phyloP scores from a whole-genome alignment of 2,329 filamentous ascomycete genomes.

The Hypomyces perniciosus region DNA sequence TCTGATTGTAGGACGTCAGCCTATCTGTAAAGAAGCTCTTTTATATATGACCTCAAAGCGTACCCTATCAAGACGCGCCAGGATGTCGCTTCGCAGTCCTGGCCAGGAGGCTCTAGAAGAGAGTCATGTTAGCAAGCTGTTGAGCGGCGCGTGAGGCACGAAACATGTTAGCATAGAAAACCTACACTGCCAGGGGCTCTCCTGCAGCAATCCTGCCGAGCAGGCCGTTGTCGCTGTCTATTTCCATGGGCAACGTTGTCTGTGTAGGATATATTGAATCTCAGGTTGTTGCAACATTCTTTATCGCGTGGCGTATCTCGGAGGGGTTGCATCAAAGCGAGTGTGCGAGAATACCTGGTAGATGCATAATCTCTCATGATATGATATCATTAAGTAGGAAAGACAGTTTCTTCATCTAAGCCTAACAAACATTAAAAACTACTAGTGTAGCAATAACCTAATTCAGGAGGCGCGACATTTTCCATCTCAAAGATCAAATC shows the following conservation, averaged over 20 bases:
- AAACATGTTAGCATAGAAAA: constrained; percentile 4
- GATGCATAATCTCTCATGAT: constrained; percentile 18
- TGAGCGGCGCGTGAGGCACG: background rate
- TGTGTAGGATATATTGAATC: constrained; percentile 4
- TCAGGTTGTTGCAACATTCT: background rate
- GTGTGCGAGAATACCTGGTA: constrained; percentile 17
- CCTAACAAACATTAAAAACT: background rate
- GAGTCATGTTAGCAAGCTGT: constrained; percentile 14
- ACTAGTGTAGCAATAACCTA: too few species aligned
- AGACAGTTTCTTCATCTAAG: background rate
- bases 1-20: constrained; percentile 42
- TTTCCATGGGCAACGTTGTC: constrained; percentile 41
- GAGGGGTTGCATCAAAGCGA: constrained; percentile 27
- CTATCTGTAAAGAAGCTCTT: background rate
- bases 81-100: constrained; percentile 55
- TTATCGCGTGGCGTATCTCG: constrained; percentile 1
- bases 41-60: background rate
- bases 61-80: constrained; percentile 62
- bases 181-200: constrained; percentile 51
- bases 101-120: constrained; percentile 61
- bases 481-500: constrained; percentile 11
- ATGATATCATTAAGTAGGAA: too few species aligned
- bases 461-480: background rate
- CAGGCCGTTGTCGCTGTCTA: constrained; percentile 47
- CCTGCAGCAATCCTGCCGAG: constrained; percentile 45